phyloP scores from a whole-genome alignment of 495 filamentous ascomycete species.

The Antarctomyces pellizariae region DNA sequence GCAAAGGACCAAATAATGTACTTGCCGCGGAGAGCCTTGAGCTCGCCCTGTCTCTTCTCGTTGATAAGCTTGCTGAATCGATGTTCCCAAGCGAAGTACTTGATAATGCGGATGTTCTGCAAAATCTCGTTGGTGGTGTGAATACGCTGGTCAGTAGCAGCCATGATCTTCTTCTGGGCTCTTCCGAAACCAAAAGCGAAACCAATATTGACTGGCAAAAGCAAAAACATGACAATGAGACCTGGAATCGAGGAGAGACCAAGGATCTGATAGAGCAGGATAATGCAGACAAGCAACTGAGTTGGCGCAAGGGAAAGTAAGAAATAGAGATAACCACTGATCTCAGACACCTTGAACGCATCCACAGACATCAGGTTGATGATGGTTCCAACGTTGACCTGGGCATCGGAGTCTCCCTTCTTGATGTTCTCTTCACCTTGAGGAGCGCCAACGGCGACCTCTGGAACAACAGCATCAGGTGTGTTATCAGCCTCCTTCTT shows the following conservation, averaged over 20 bases:
- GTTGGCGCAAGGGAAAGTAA: conserved; percentile 19
- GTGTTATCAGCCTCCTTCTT: conserved; percentile 30
- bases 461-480: conserved; percentile 1
- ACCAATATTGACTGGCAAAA: conserved; percentile 70
- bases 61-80: conserved; percentile 72
- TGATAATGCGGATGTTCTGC: conserved; percentile 97
- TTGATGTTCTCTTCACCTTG: conserved; percentile 14
- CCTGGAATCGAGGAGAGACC: conserved; percentile 87
- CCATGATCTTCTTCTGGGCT: conserved; percentile 75
- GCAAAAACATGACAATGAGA: conserved; percentile 70
- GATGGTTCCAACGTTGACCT: conserved; percentile 84
- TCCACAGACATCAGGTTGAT: conserved; percentile 99
- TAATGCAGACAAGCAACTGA: conserved; percentile 19
- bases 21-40: conserved; percentile 50
- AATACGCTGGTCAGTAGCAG: conserved; percentile 88
- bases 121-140: conserved; percentile 92
- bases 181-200: conserved; percentile 66
- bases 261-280: conserved; percentile 68
- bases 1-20: conserved; percentile 85
- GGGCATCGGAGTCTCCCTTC: conserved; percentile 34
- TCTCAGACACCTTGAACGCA: conserved; percentile 84
- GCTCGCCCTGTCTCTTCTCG: conserved; percentile 62
- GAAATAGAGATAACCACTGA: conserved; percentile 37
- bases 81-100: conserved; percentile 97
- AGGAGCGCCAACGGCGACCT: conserved; percentile 9